Base-by-base conservation (phyloP, 768 basidiomycete genomes). In the Pleurotus tuber-regium region DNA sequence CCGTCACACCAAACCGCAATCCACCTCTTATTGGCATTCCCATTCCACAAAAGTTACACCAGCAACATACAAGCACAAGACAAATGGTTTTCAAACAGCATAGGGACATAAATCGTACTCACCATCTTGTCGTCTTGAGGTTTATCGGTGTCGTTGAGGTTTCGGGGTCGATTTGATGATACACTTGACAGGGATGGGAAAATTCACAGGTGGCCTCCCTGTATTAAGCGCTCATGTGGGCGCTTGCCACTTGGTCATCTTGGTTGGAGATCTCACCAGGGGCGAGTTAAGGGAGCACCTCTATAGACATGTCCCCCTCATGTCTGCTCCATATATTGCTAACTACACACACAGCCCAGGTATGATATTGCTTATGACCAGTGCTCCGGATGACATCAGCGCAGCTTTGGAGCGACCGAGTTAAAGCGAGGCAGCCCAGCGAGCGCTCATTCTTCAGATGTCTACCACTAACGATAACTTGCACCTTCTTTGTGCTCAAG, bases 1-100 rank as follows among this genome's bases (percentile, higher is more conserved):
- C 47, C 50, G 42, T 31, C n/a, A 39, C 29, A 47, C 47, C 41
- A 38, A 51, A 47, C 50, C 59, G 52, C 59, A 55, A 73, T 74
- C 72, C 67, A 76, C 74, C 75, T 75, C 74, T 62, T 70, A 70
- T 68, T 65, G 67, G 66, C 66, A 54, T 65, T 69, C 70, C 70
- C 72, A 66, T 68, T 57, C 57, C 59, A 62, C 60, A 52, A 56
- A 57, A 55, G 57, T 10, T 33, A 43, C 21, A 23, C 42, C n/a
- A 30, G 21, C 25, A 31, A 25, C 26, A 43, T 29, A 25, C 38
- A 10, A 31, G 23, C 29, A 26, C 29, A 23, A 26, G 39, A 7
- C 11, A 33, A 24, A 42, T 29, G 33, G n/a, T 9, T 39, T 6
- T 16, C 33, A 26, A 29, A 30, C 33, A 33, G 21, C 11, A 39